Conservation (phyloP, 768 basidiomycete genomes). For the Candolleomyces efflorescens region DNA sequence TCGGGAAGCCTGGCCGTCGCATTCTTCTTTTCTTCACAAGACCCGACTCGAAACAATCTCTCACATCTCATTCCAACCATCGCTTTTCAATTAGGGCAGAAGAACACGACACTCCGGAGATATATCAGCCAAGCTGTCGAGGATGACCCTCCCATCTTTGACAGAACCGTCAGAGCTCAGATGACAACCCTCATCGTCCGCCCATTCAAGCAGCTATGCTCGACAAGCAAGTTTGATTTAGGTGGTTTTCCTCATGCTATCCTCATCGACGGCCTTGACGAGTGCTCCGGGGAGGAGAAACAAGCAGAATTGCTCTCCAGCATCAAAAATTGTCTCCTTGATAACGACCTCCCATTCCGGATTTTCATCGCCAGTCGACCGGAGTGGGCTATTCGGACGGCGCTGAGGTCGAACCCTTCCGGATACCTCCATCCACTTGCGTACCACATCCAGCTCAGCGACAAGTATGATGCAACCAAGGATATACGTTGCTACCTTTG, state of each 20-base stretch:
- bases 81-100: constrained; percentile 1
- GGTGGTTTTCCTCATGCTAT: neutral
- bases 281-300: neutral
- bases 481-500: neutral
- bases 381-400: neutral
- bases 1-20: neutral
- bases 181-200: neutral
- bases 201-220: neutral
- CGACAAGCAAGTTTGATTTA: neutral
- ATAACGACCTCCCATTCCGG: neutral
- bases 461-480: neutral
- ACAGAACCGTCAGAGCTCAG: neutral
- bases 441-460: constrained; percentile 1
- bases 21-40: neutral
- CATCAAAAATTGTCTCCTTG: neutral
- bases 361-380: neutral
- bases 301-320: neutral
- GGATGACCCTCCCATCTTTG: neutral
- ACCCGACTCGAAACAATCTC: neutral
- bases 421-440: neutral
- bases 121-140: neutral
- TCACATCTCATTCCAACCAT: neutral
- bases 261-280: constrained; percentile 6
- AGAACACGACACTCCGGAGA: neutral
- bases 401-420: neutral